Evolutionary conservation across 352 stramenopile genomes (phyloP).

Genomic region (Phytopythium vexans): DNA sequence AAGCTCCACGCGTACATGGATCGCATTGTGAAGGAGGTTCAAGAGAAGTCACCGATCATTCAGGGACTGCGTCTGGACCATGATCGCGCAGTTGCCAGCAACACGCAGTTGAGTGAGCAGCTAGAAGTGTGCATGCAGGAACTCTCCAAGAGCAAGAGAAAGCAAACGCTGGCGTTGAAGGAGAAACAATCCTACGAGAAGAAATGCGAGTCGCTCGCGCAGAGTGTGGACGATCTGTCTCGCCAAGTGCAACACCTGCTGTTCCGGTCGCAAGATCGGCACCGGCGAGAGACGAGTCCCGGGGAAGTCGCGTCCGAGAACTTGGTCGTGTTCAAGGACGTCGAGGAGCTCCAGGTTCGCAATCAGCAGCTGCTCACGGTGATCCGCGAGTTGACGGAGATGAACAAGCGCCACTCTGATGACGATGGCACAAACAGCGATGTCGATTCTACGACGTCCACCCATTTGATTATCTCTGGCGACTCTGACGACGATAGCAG

Average conservation of each 20-base stretch:
- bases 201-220: conserved; percentile 69
- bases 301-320: conserved; percentile 60
- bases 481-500: conserved; percentile 59
- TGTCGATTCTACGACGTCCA: conserved; percentile 9
- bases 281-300: conserved; percentile 11
- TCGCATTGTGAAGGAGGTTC: conserved; percentile 91
- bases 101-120: conserved; percentile 72
- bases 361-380: conserved; percentile 90
- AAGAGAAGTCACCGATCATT: conserved; percentile 89
- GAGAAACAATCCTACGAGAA: conserved; percentile 67
- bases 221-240: conserved; percentile 89
- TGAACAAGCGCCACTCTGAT: conserved; percentile 23
- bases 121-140: conserved; percentile 65
- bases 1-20: conserved; percentile 90
- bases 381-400: conserved; percentile 72
- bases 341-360: conserved; percentile 88
- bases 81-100: conserved; percentile 81
- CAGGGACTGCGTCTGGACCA: conserved; percentile 89
- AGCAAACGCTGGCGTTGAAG: conserved; percentile 57
- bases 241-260: conserved; percentile 90
- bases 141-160: conserved; percentile 64
- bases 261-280: conserved; percentile 67
- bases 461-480: conserved; percentile 53
- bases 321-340: conserved; percentile 81
- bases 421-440: conserved; percentile 11